These are phyloP conservation scores for Haematococcus lacustris DNA, from an alignment of 139 green algal genomes.

Conservation along the genomic window DNA sequence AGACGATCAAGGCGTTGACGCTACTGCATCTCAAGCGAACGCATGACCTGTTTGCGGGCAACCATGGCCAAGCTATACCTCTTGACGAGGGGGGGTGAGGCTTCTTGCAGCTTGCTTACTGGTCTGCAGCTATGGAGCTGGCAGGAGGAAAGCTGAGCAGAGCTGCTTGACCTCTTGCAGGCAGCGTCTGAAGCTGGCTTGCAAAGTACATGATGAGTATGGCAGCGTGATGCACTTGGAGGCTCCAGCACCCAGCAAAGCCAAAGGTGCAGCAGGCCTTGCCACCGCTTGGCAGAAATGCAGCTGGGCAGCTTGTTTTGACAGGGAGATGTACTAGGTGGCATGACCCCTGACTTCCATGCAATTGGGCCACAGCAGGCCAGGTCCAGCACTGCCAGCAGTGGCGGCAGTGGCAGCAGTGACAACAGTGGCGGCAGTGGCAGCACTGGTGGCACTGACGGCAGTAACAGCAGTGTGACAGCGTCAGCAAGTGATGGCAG, in stretches of 20 bases:
- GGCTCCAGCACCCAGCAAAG: slow-evolving; percentile 17
- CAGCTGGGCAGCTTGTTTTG: background rate
- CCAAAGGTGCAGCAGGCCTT: background rate
- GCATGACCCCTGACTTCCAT: background rate
- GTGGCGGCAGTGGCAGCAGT: background rate
- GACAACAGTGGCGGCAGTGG: background rate
- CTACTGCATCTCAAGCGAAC: slow-evolving; percentile 75
- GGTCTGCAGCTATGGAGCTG: background rate
- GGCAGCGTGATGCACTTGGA: slow-evolving; percentile 24
- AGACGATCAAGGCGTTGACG: slow-evolving; percentile 70
- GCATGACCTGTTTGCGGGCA: slow-evolving; percentile 75
- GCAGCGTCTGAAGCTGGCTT: slow-evolving; percentile 59
- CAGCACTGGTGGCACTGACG: no score
- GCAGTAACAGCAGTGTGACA: background rate
- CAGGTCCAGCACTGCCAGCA: no score
- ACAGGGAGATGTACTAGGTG: background rate
- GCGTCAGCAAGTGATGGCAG: no score
- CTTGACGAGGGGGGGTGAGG: slow-evolving; percentile 57
- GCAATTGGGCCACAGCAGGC: no score
- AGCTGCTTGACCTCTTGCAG: slow-evolving; percentile 22
- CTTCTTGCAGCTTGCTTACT: background rate
- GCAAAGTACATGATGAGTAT: slow-evolving; percentile 46
- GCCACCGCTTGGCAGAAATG: background rate
- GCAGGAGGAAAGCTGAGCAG: background rate
- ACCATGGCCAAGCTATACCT: slow-evolving; percentile 38